Base-by-base conservation (phyloP, 495 filamentous ascomycete species). In the Clavariopsis aquatica region DNA sequence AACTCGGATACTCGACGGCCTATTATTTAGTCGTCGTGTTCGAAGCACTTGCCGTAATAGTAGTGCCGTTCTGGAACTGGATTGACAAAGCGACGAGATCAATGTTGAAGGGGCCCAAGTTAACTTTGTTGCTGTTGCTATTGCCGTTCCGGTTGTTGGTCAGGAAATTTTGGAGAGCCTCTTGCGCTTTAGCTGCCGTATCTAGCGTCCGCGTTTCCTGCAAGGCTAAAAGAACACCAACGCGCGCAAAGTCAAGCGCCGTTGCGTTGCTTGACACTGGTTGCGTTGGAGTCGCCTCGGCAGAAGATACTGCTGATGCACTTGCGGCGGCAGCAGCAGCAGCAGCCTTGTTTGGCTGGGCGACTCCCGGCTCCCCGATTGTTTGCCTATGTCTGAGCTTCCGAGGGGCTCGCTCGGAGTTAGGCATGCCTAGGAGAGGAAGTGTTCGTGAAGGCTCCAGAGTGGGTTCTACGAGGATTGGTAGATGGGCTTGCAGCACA, bases 191-290 rank as follows among this genome's bases (percentile, higher is more conserved):
- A 31, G 83, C 80, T 7, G 88, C 88, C 28, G 71, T 73, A 19
- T 72, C 65, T 0, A 90, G 67, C 46, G 66, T 49, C 0, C 71
- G 72, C 26, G 81, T 76, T 57, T 84, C 75, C 56, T 89, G 86
- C 8, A 90, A 77, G 34, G 90, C 74, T 64, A 77, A 87, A 46
- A 91, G 75, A 6, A 91, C 81, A 0, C 78, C 80, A 10, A 87
- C 78, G 7, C 88, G 82, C 3, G 87, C 83, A 75, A 91, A 90
- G 71, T 91, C 87, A 1, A 88, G 72, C 1, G 80, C 77, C 23
- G 83, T 78, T 17, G 84, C 49, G 65, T 75, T 69, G 62, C 74
- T 62, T 12, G 63, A 64, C 2, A 66, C 51, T 9, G 68, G 59
- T 22, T 58, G 46, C 1, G 45, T 49, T 1, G 74, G 61, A 13